phyloP scores from a whole-genome alignment of 306 rosid species.

The Rosa chinensis region DNA sequence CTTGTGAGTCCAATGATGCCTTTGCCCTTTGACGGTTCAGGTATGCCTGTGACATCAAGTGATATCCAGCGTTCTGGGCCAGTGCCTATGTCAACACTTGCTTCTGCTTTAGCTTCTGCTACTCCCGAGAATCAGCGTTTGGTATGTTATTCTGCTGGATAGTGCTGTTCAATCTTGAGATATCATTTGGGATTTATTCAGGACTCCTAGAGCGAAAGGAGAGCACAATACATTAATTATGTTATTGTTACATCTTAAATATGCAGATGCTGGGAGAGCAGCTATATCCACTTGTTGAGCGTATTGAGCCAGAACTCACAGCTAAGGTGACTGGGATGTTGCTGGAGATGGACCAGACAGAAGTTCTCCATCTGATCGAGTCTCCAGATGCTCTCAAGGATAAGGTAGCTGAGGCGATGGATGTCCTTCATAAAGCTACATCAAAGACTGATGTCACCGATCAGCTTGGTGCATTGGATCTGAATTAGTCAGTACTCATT shows the following conservation, averaged over 20 bases:
- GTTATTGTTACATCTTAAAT: conserved; percentile 9
- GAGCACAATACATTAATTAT: conserved; percentile 8
- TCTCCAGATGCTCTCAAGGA: conserved; percentile 76
- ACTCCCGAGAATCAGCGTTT: conserved; percentile 66
- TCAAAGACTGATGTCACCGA: conserved; percentile 55
- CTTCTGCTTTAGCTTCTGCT: conserved; percentile 83
- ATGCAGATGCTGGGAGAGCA: conserved; percentile 88
- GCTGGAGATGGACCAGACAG: conserved; percentile 95
- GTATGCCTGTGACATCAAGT: conserved; percentile 39
- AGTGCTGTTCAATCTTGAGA: background rate
- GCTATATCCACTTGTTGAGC: conserved; percentile 78
- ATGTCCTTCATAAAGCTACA: conserved; percentile 63
- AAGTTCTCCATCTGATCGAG: conserved; percentile 92
- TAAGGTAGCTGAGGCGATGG: conserved; percentile 88
- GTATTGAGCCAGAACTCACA: conserved; percentile 49
- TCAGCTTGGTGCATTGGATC: conserved; percentile 51
- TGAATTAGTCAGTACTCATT: conserved; percentile 44
- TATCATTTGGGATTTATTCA: background rate
- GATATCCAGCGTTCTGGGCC: conserved; percentile 50
- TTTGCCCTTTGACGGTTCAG: conserved; percentile 53
- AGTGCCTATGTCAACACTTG: conserved; percentile 56
- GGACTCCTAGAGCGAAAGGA: background rate
- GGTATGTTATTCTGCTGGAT: conserved; percentile 37
- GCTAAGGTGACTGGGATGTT: conserved; percentile 92
- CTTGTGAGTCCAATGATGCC: conserved; percentile 53